These are phyloP conservation scores for Vicia faba DNA, from an alignment of 306 rosid genomes.

Conservation along the genomic window DNA sequence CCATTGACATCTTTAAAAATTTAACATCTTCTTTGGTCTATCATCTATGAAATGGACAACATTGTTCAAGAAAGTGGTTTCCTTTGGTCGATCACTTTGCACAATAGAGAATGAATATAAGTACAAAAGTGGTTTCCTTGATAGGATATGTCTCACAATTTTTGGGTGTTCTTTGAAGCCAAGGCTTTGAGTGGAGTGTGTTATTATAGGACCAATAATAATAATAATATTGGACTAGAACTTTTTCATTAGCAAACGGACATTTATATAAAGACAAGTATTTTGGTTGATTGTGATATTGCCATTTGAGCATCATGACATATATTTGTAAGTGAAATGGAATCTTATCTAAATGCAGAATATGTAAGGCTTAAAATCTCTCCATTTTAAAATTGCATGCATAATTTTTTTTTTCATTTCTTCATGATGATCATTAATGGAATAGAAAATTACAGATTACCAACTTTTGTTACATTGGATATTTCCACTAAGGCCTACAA, in stretches of 20 bases:
- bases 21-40: constrained; percentile 31
- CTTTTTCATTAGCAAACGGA: constrained; percentile 24
- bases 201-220: neutral
- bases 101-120: constrained; percentile 18
- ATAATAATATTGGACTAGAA: neutral
- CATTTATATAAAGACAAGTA: constrained; percentile 17
- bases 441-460: constrained; percentile 32
- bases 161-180: constrained; percentile 22
- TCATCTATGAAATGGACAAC: constrained; percentile 43
- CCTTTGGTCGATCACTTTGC: constrained; percentile 14
- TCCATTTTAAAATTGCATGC: constrained; percentile 38
- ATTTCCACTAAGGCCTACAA: constrained; percentile 44
- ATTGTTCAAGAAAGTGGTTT: constrained; percentile 41
- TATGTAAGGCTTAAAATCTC: constrained; percentile 35
- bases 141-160: constrained; percentile 34
- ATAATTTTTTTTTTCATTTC: constrained; percentile 4
- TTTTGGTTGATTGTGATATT: constrained; percentile 32
- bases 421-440: constrained; percentile 39
- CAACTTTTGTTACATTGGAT: constrained; percentile 36
- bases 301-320: constrained; percentile 37
- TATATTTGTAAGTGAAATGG: constrained; percentile 4
- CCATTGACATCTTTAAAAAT: constrained; percentile 42
- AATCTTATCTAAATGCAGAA: constrained; percentile 47
- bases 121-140: constrained; percentile 22
- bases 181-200: constrained; percentile 29